Percentiles rank a stretch among this genome's conserved stretches.
These are phyloP conservation scores for Eucalyptus cladocalyx DNA, from an alignment of 345 rosid genomes.

Conservation along the genomic window DNA sequence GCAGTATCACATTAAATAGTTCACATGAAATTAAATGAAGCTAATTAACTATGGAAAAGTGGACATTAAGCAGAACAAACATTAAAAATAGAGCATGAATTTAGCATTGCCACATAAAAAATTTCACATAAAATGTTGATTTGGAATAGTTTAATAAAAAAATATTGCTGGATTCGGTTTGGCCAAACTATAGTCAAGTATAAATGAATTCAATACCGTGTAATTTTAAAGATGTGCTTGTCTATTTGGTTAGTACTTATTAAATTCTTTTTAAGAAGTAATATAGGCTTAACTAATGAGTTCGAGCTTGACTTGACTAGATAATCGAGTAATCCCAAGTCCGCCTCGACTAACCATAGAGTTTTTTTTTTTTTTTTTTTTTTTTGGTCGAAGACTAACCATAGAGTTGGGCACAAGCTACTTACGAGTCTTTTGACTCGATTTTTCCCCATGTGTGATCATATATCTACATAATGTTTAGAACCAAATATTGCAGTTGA, in stretches of 20 bases:
- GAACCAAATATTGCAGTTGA: no score
- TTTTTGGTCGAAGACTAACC: neutral
- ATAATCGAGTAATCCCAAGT: neutral
- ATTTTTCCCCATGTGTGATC: neutral
- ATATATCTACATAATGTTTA: neutral
- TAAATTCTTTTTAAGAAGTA: no score
- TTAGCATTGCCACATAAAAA: neutral
- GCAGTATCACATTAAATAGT: neutral
- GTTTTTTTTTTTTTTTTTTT: no score
- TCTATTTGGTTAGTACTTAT: neutral
- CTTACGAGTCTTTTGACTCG: neutral
- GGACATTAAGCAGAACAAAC: neutral
- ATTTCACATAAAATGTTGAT: neutral
- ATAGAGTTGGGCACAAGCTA: neutral
- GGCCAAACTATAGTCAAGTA: neutral
- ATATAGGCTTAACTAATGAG: neutral
- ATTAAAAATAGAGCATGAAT: no score
- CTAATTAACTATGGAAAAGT: neutral
- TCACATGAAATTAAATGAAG: neutral
- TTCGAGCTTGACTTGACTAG: neutral
- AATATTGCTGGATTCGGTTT: neutral
- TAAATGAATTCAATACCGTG: neutral
- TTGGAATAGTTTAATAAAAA: no score
- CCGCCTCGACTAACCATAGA: neutral
- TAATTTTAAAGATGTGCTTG: no score